Percentiles rank a stretch among this genome's conserved stretches.
These are phyloP conservation scores for Fusarium sp. DNA, from an alignment of 2,329 filamentous ascomycete genomes.

Conservation along the genomic window DNA sequence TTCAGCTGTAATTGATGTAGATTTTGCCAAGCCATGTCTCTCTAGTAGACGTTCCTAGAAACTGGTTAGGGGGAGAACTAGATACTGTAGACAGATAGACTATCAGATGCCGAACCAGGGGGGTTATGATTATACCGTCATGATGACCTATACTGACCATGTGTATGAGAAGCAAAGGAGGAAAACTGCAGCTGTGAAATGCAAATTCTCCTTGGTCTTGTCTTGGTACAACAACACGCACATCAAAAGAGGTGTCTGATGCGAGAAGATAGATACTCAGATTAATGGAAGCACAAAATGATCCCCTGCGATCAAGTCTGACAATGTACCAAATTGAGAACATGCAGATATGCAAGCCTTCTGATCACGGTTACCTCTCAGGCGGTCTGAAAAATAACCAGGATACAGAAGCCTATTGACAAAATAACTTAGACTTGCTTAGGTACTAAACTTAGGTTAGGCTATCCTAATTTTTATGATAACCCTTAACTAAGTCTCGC, in stretches of 20 bases:
- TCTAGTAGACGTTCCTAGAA: background rate
- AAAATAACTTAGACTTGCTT: too few species aligned
- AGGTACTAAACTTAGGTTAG: too few species aligned
- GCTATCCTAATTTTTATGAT: too few species aligned
- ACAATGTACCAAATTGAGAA: background rate
- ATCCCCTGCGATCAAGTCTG: background rate
- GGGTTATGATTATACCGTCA: background rate
- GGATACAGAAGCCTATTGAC: too few species aligned
- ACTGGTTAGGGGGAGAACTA: background rate
- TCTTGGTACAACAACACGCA: constrained; percentile 14
- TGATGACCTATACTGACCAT: background rate
- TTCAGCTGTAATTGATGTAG: constrained; percentile 9
- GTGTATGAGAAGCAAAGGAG: background rate
- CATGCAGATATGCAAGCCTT: background rate
- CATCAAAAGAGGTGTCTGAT: constrained; percentile 37
- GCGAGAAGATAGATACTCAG: constrained; percentile 24
- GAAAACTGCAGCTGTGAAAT: constrained; percentile 1
- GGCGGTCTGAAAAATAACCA: too few species aligned
- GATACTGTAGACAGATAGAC: background rate
- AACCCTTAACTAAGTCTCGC: too few species aligned
- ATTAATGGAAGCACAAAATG: constrained; percentile 18
- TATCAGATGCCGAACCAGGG: background rate
- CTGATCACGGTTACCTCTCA: background rate
- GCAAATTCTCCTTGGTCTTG: constrained; percentile 25
- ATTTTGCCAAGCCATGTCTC: constrained; percentile 10